These are phyloP conservation scores for Mrakia hoshinonis DNA, from an alignment of 768 basidiomycete genomes.

Conservation along the genomic window DNA sequence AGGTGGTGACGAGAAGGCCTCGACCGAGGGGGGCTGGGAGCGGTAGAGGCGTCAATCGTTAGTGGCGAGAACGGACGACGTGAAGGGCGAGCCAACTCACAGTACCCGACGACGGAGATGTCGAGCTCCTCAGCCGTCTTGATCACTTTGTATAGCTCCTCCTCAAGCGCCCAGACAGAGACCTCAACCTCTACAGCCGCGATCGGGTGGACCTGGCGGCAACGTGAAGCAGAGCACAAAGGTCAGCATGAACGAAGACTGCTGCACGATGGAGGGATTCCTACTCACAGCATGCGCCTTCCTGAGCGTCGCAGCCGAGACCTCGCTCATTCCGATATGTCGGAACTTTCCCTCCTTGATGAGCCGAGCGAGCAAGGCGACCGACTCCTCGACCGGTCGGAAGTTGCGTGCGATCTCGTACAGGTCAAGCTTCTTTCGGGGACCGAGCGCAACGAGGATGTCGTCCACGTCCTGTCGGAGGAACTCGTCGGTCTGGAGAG, in stretches of 20 bases:
- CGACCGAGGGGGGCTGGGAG: too few relatives aligned
- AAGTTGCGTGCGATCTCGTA: slow-evolving; percentile 48
- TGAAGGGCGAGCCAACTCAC: too few relatives aligned
- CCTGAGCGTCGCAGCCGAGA: slow-evolving; percentile 39
- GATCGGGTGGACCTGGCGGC: slow-evolving; percentile 48
- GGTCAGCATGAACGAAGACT: neutral
- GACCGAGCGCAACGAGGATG: slow-evolving; percentile 46
- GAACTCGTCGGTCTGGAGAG: slow-evolving; percentile 31
- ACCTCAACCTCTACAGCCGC: slow-evolving; percentile 60
- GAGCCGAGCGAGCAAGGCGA: slow-evolving; percentile 42
- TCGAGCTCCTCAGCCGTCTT: slow-evolving; percentile 50
- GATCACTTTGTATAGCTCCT: slow-evolving; percentile 49
- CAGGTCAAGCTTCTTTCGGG: slow-evolving; percentile 53
- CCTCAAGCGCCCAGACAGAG: slow-evolving; percentile 54
- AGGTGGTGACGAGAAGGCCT: slow-evolving; percentile 40
- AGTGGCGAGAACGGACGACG: too few relatives aligned
- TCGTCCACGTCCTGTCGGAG: slow-evolving; percentile 47
- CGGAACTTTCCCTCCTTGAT: slow-evolving; percentile 51
- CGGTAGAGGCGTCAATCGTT: too few relatives aligned
- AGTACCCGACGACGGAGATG: slow-evolving; percentile 54
- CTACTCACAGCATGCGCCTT: neutral
- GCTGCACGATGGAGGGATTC: too few relatives aligned
- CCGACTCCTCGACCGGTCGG: neutral
- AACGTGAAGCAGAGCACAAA: neutral
- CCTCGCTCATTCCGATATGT: slow-evolving; percentile 55